Conservation (phyloP, 768 basidiomycete genomes). For the Serendipita sp. region DNA sequence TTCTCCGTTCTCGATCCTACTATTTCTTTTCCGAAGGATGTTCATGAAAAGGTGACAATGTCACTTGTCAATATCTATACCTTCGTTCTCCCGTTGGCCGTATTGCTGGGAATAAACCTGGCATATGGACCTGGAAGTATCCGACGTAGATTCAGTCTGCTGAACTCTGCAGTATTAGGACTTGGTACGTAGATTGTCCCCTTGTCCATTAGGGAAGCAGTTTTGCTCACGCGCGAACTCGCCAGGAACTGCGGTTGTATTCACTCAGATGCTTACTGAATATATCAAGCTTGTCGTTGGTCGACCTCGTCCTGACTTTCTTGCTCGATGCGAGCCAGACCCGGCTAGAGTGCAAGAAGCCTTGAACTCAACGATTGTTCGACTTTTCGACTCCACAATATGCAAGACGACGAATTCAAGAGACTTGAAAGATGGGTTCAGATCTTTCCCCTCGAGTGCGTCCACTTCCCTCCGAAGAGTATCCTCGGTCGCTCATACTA, state of each 20-base stretch:
- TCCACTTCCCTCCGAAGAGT: background rate
- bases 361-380: background rate
- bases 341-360: slow-evolving; percentile 10
- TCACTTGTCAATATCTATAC: background rate
- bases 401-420: slow-evolving; percentile 23
- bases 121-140: background rate
- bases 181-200: background rate
- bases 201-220: no score
- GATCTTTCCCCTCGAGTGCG: slow-evolving; percentile 44
- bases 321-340: slow-evolving; percentile 49
- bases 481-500: background rate
- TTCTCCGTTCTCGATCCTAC: slow-evolving; percentile 1
- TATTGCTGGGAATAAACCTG: background rate
- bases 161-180: background rate
- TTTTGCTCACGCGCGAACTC: no score
- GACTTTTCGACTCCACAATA: slow-evolving; percentile 1
- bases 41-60: background rate
- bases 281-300: slow-evolving; percentile 15
- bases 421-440: slow-evolving; percentile 22
- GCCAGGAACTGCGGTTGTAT: background rate
- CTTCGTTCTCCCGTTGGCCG: background rate
- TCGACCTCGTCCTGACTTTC: slow-evolving; percentile 49
- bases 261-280: background rate
- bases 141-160: background rate
- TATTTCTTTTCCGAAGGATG: background rate